Conservation (phyloP, 108 stramenopile genomes). For the Cyclostephanos invisitatus region DNA sequence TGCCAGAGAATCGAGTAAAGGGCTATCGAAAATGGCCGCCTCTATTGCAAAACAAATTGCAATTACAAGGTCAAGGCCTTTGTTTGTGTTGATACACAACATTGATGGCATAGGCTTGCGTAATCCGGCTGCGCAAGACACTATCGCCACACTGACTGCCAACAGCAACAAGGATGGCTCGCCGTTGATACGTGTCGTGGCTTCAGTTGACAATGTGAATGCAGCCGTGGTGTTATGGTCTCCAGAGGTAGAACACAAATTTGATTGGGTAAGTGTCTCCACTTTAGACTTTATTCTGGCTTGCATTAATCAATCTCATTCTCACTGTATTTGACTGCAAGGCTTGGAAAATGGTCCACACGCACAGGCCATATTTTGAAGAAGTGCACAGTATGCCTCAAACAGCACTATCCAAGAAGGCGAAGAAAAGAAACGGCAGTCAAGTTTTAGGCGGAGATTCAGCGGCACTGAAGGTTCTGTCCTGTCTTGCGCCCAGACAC, state of each 20-base stretch:
- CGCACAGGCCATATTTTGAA: slow-evolving; percentile 67
- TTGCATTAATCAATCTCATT: background rate
- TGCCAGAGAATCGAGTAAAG: slow-evolving; percentile 13
- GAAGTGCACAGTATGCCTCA: slow-evolving; percentile 49
- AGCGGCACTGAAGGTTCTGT: slow-evolving; percentile 38
- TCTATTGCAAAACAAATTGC: slow-evolving; percentile 55
- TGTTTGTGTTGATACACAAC: slow-evolving; percentile 73
- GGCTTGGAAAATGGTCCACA: slow-evolving; percentile 64
- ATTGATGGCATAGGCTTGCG: slow-evolving; percentile 71
- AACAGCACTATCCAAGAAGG: slow-evolving; percentile 18
- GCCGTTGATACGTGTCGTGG: slow-evolving; percentile 63
- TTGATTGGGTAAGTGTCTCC: slow-evolving; percentile 37
- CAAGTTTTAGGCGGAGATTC: slow-evolving; percentile 4
- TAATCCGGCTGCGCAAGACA: slow-evolving; percentile 55
- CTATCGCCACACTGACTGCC: slow-evolving; percentile 57
- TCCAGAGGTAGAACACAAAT: slow-evolving; percentile 35
- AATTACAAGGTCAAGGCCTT: slow-evolving; percentile 34
- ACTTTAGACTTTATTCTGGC: slow-evolving; percentile 8
- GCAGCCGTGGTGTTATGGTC: slow-evolving; percentile 58
- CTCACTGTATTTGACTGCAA: background rate
- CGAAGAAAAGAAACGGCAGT: slow-evolving; percentile 17
- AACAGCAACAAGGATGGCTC: slow-evolving; percentile 49
- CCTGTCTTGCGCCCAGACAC: slow-evolving; percentile 60
- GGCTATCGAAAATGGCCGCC: slow-evolving; percentile 48
- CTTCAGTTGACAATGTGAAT: slow-evolving; percentile 79